Conservation (phyloP, 2,329 filamentous ascomycete genomes). For the Teratosphaeria zuluensis region DNA sequence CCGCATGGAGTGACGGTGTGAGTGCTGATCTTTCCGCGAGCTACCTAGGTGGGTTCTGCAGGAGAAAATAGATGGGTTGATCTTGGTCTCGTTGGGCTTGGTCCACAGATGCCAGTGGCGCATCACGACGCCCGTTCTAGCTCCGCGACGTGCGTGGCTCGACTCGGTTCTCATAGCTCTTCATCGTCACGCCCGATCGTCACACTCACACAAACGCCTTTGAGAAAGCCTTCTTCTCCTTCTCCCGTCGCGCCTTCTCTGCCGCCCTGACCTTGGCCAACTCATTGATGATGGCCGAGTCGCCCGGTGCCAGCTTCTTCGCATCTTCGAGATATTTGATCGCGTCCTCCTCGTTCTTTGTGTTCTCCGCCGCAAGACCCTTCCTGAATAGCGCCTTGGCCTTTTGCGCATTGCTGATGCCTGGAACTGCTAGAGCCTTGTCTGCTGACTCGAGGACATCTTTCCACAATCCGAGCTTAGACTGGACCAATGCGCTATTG, state of each 20-base stretch:
- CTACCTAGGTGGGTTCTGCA: neutral
- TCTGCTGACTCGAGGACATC: slow-evolving; percentile 63
- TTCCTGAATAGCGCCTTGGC: slow-evolving; percentile 85
- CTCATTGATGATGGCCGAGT: slow-evolving; percentile 66
- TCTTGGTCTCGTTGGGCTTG: neutral
- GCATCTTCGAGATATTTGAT: slow-evolving; percentile 36
- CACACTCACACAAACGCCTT: slow-evolving; percentile 66
- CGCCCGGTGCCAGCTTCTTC: slow-evolving; percentile 47
- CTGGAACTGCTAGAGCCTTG: slow-evolving; percentile 58
- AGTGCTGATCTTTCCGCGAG: neutral
- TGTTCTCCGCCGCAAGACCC: slow-evolving; percentile 60
- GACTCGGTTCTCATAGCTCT: neutral
- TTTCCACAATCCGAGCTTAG: slow-evolving; percentile 65
- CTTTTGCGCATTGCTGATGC: slow-evolving; percentile 63
- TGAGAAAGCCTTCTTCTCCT: slow-evolving; percentile 85
- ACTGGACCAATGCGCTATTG: slow-evolving; percentile 76
- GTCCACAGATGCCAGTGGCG: neutral
- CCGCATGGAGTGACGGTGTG: neutral
- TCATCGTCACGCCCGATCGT: neutral
- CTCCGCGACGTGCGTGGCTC: neutral
- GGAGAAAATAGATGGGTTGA: neutral
- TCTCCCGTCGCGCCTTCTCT: slow-evolving; percentile 62
- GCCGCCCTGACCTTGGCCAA: slow-evolving; percentile 68
- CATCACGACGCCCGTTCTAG: neutral
- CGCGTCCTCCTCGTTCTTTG: slow-evolving; percentile 79